A percentile compares a stretch with the other conserved stretches of the same genome.
Conservation (phyloP, 2,329 filamentous ascomycete genomes). For the Aspergillus sp. region DNA sequence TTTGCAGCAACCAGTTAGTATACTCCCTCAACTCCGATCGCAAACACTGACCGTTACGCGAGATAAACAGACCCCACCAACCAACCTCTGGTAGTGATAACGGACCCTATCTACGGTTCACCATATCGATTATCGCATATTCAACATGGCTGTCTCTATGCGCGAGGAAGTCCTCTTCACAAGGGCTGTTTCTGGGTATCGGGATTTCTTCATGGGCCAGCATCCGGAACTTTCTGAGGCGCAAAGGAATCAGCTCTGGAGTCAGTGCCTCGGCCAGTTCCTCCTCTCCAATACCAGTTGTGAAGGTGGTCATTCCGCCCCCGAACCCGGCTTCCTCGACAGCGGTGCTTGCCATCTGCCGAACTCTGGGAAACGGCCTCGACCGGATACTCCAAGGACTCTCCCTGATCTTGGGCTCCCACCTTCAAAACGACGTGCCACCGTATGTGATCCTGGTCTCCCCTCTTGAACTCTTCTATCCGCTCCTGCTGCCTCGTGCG, state of each 20-base stretch:
- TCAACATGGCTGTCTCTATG: constrained; percentile 29
- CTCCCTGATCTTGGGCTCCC: constrained; percentile 33
- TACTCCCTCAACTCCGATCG: background rate
- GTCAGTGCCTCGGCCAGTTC: constrained; percentile 32
- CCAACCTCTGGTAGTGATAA: background rate
- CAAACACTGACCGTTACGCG: background rate
- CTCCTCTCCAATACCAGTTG: constrained; percentile 20
- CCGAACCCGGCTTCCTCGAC: constrained; percentile 14
- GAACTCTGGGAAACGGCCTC: constrained; percentile 36
- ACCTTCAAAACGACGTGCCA: constrained; percentile 39
- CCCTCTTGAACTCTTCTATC: constrained; percentile 21
- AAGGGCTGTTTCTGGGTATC: constrained; percentile 36
- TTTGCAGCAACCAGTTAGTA: background rate
- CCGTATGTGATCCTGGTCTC: constrained; percentile 39
- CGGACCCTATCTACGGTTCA: background rate
- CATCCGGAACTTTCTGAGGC: constrained; percentile 35
- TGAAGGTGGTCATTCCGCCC: constrained; percentile 8
- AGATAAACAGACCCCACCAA: background rate
- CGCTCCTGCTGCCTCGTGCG: constrained; percentile 17
- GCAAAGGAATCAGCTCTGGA: constrained; percentile 37
- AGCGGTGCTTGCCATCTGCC: constrained; percentile 18
- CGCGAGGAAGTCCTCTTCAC: constrained; percentile 35
- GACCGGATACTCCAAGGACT: constrained; percentile 36
- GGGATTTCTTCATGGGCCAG: constrained; percentile 36
- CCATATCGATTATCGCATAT: background rate